Conservation (phyloP, 129 eudicot genomes). For the Arctium minus region DNA sequence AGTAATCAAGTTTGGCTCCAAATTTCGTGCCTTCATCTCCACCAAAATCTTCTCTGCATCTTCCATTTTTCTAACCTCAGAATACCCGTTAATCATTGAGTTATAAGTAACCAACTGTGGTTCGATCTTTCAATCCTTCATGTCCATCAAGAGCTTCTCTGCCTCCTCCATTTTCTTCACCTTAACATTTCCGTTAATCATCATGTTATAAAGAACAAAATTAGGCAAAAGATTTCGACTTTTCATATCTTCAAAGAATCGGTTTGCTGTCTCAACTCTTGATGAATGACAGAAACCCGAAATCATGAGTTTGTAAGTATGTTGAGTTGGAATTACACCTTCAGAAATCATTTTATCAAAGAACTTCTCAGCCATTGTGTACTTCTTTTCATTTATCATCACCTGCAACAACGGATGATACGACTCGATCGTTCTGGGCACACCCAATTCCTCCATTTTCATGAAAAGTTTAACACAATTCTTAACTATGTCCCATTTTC, state of each 20-base stretch:
- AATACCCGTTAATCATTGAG: slow-evolving; percentile 73
- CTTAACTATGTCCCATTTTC: slow-evolving; percentile 54
- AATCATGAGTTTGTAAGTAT: slow-evolving; percentile 54
- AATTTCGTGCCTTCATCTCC: slow-evolving; percentile 20
- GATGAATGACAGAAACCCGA: slow-evolving; percentile 72
- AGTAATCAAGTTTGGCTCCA: slow-evolving; percentile 18
- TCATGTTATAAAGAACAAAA: slow-evolving; percentile 54
- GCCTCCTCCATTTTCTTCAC: slow-evolving; percentile 72
- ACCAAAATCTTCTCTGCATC: slow-evolving; percentile 40
- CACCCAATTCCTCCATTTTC: slow-evolving; percentile 71
- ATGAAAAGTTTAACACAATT: slow-evolving; percentile 61
- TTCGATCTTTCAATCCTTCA: slow-evolving; percentile 57
- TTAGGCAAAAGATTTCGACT: slow-evolving; percentile 43
- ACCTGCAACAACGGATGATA: slow-evolving; percentile 60
- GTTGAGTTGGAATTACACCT: slow-evolving; percentile 55
- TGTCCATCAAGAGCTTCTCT: slow-evolving; percentile 62
- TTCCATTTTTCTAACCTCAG: slow-evolving; percentile 41
- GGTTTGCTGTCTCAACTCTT: slow-evolving; percentile 46
- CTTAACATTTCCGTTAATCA: slow-evolving; percentile 64
- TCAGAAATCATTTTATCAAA: slow-evolving; percentile 69
- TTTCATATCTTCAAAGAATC: slow-evolving; percentile 72
- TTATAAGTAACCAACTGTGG: slow-evolving; percentile 73
- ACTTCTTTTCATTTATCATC: slow-evolving; percentile 55
- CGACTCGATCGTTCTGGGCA: slow-evolving; percentile 43
- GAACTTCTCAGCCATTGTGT: slow-evolving; percentile 64